Conservation (phyloP, 192 early-diverging fungal species). For the Paraglomus brasilianum region DNA sequence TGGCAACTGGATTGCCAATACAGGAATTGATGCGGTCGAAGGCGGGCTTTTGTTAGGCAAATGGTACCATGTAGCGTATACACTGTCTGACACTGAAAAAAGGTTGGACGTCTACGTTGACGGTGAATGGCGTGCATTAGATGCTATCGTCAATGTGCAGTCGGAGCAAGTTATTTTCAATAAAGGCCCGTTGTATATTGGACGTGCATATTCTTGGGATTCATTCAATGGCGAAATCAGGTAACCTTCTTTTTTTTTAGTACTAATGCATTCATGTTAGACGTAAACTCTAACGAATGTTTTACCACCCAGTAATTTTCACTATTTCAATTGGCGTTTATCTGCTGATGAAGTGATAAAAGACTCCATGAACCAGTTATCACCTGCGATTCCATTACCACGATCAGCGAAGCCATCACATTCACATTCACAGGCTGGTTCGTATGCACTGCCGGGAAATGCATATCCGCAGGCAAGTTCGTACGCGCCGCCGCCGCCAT, state of each 20-base stretch:
- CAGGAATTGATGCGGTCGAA: neutral
- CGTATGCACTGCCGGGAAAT: too few species aligned
- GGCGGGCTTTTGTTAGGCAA: neutral
- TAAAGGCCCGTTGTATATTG: slow-evolving; percentile 22
- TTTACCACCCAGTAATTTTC: slow-evolving; percentile 27
- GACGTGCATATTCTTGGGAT: neutral
- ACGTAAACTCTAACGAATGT: neutral
- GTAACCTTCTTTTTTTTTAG: slow-evolving; percentile 6
- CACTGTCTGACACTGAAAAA: slow-evolving; percentile 19
- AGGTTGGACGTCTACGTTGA: slow-evolving; percentile 22
- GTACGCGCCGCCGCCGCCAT: too few species aligned
- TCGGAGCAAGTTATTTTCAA: slow-evolving; percentile 16
- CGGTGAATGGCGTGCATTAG: slow-evolving; percentile 11
- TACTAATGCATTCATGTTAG: neutral
- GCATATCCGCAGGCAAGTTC: too few species aligned
- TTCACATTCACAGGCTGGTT: too few species aligned
- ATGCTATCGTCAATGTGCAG: neutral
- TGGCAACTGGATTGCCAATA: neutral
- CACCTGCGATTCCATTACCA: too few species aligned
- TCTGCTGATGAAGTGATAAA: slow-evolving; percentile 15
- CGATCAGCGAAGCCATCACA: too few species aligned
- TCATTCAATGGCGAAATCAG: slow-evolving; percentile 16
- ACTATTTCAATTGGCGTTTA: slow-evolving; percentile 29
- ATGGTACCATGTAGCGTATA: slow-evolving; percentile 30
- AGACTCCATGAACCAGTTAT: neutral